Base-by-base conservation (phyloP, 108 stramenopile species). In the Parietichytrium sp. region DNA sequence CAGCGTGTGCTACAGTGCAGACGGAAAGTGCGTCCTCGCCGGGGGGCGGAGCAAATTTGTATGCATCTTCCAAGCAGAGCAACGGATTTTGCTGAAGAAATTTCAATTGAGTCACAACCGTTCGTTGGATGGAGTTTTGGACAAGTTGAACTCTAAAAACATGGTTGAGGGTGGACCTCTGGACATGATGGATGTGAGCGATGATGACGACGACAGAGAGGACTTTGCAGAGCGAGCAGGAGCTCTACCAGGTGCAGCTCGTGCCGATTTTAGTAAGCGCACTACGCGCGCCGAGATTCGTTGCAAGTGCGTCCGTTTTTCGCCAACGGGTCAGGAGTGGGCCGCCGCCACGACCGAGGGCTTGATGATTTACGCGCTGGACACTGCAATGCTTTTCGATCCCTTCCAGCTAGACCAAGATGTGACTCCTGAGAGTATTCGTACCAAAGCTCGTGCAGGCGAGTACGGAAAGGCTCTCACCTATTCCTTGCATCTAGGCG, bases 91-190 rank as follows among this genome's bases (percentile, higher is more conserved):
- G 13, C 81, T 99, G 82, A 96, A 96, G 72, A 99, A 99, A 86
- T 99, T 97, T 83, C 97, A 97, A 88, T 89, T 99, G n/a, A 94
- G 93, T 12, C 96, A 97, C 88, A 97, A 97, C 85, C 86, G 97
- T 29, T 51, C 50, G 3, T 38, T 86, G 48, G 88, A 85, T 10
- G 88, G 81, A 16, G 79, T 89, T 15, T 26, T 89, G 47, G 88
- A 90, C 49, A 54, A 89, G 48, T 84, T 91, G 29, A 36, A 86
- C 78, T 86, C 83, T 29, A 29, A 51, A 31, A 29, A 82, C 20
- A 25, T 88, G 47, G 54, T 54, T 10, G 87, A 85, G 48, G 82
- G 38, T 30, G 89, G 84, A 18, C 47, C 42, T 29, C 3, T 85
- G n/a, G 84, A 85, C n/a, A 18, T 47, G 52, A 49, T 84, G 54